A percentile compares a stretch with the other conserved stretches of the same genome.
These are phyloP conservation scores for Funneliformis mosseae DNA, from an alignment of 192 early-diverging fungal species.

Conservation along the genomic window DNA sequence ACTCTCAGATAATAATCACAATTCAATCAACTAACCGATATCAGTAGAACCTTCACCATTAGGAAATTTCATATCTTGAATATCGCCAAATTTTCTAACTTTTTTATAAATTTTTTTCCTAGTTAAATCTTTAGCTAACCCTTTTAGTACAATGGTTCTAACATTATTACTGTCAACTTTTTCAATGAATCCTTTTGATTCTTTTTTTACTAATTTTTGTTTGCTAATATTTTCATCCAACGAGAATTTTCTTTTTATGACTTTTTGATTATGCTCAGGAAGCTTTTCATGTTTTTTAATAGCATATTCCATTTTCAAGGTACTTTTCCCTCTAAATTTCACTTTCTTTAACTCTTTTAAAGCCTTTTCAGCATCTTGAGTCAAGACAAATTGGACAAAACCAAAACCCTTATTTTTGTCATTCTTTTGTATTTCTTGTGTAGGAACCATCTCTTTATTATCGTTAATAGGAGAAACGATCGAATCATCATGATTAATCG, in stretches of 20 bases:
- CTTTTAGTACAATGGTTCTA: constrained; percentile 56
- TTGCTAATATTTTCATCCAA: constrained; percentile 17
- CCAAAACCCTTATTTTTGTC: constrained; percentile 83
- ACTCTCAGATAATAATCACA: no score
- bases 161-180: neutral
- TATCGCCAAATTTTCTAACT: constrained; percentile 59
- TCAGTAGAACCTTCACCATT: constrained; percentile 5
- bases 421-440: constrained; percentile 17
- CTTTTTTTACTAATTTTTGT: constrained; percentile 10
- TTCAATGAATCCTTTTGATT: neutral
- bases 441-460: constrained; percentile 27
- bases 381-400: constrained; percentile 85
- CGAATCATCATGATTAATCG: constrained; percentile 30
- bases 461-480: neutral
- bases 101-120: constrained; percentile 81
- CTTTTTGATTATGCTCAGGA: neutral
- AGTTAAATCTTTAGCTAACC: constrained; percentile 58
- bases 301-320: constrained; percentile 80
- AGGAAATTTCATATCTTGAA: constrained; percentile 69
- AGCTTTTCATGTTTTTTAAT: constrained; percentile 50
- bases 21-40: neutral
- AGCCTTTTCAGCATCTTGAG: constrained; percentile 79
- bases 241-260: neutral
- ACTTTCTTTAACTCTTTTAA: constrained; percentile 71
- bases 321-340: constrained; percentile 72